Conservation (phyloP, 148 eudicot genomes). For the Rhododendron griersonianum region DNA sequence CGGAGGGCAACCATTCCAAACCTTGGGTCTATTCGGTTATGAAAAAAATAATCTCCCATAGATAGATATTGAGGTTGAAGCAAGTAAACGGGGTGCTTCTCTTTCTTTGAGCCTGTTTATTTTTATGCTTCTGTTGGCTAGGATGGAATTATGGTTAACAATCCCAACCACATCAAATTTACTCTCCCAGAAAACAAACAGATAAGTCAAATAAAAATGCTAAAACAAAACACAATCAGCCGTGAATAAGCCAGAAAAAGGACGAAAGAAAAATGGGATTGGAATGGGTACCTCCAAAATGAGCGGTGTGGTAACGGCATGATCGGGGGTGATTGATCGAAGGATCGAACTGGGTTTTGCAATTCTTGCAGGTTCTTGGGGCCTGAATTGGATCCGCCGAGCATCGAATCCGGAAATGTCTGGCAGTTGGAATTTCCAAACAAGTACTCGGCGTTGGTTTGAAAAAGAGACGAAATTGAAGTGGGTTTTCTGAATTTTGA, state of each 20-base stretch:
- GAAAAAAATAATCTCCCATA: not conserved
- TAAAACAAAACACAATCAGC: not conserved
- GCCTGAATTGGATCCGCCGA: slow-evolving; percentile 31
- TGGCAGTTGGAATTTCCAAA: slow-evolving; percentile 4
- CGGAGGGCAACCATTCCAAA: not conserved
- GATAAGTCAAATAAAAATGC: not conserved
- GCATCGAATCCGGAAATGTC: slow-evolving; percentile 28
- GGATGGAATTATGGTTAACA: not conserved
- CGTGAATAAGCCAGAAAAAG: not conserved
- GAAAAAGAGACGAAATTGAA: slow-evolving; percentile 3
- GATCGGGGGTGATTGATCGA: slow-evolving; percentile 70
- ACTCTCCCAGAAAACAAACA: not conserved
- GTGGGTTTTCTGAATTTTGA: not conserved
- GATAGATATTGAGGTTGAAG: not conserved
- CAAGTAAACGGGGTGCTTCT: not conserved
- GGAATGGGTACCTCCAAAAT: slow-evolving; percentile 64
- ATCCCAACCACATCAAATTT: not conserved
- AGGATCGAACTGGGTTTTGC: slow-evolving; percentile 84
- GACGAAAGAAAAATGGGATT: not conserved
- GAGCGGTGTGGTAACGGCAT: slow-evolving; percentile 83
- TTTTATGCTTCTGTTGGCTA: too few relatives aligned
- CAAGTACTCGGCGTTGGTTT: not conserved
- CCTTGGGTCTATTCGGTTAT: not conserved
- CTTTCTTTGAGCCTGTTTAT: not conserved
- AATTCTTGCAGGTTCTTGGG: slow-evolving; percentile 69